Conservation (phyloP, 352 stramenopile genomes). For the Globisporangium echinulatum region DNA sequence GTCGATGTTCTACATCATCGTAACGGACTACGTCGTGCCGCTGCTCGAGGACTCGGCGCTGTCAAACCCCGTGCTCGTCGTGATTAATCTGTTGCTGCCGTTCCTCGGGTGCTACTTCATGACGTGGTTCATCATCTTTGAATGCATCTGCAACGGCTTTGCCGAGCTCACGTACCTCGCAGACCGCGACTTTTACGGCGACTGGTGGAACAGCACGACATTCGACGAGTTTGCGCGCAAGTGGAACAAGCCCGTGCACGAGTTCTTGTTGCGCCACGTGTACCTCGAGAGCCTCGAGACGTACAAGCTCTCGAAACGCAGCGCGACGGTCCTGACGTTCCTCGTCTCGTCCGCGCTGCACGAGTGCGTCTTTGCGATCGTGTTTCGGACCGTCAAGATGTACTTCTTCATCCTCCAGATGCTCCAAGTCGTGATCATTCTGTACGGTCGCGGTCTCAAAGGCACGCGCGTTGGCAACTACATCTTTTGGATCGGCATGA, state of each 20-base stretch:
- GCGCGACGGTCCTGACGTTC: slow-evolving; percentile 87
- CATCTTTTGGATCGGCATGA: slow-evolving; percentile 78
- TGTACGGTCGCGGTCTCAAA: slow-evolving; percentile 65
- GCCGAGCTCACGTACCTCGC: slow-evolving; percentile 90
- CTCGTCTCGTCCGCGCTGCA: slow-evolving; percentile 93
- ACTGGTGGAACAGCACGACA: slow-evolving; percentile 97
- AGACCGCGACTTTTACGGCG: slow-evolving; percentile 92
- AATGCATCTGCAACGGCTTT: slow-evolving; percentile 94
- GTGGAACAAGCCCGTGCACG: slow-evolving; percentile 98
- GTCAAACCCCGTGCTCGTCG: slow-evolving; percentile 44
- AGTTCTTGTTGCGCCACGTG: slow-evolving; percentile 88
- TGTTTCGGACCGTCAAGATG: slow-evolving; percentile 90
- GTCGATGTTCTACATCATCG: slow-evolving; percentile 86
- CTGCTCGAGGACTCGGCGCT: slow-evolving; percentile 67
- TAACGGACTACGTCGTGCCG: slow-evolving; percentile 86
- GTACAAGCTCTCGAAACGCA: slow-evolving; percentile 68
- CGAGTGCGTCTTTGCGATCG: slow-evolving; percentile 93
- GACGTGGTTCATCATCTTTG: slow-evolving; percentile 96
- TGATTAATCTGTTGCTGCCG: slow-evolving; percentile 86
- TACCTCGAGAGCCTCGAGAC: slow-evolving; percentile 76
- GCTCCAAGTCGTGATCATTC: slow-evolving; percentile 90
- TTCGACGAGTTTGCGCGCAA: slow-evolving; percentile 88
- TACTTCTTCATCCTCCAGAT: slow-evolving; percentile 95
- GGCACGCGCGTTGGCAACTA: slow-evolving; percentile 72
- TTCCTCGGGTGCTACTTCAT: slow-evolving; percentile 95